Percentiles rank a stretch among this genome's conserved stretches.
These are phyloP conservation scores for Hansenula lynferdii DNA, from an alignment of 1,139 yeast genomes.

Conservation along the genomic window DNA sequence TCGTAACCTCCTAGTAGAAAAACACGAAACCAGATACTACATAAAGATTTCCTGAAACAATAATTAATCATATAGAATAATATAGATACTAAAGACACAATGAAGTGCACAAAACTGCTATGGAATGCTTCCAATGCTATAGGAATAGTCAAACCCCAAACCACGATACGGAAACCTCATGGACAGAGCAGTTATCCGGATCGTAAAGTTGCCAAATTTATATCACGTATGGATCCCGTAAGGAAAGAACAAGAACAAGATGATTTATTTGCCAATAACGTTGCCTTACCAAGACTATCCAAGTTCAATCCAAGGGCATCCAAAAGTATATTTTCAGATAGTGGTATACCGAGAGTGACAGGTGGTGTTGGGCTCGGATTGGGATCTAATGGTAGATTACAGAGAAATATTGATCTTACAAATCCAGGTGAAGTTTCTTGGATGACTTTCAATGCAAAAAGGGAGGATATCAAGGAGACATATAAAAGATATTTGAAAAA, in stretches of 20 bases:
- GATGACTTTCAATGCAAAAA: not conserved
- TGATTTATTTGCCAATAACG: not conserved
- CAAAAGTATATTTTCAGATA: not conserved
- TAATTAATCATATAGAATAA: too few relatives aligned
- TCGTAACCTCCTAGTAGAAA: too few relatives aligned
- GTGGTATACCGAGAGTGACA: not conserved
- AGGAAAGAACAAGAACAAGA: not conserved
- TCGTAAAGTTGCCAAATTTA: not conserved
- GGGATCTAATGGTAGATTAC: not conserved
- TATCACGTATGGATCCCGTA: not conserved
- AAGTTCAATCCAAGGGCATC: not conserved
- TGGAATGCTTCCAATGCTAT: not conserved
- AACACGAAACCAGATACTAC: too few relatives aligned
- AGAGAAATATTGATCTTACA: not conserved
- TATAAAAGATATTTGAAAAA: not conserved
- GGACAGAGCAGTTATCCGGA: not conserved
- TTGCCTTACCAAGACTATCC: not conserved
- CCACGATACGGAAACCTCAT: not conserved
- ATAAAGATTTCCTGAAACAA: too few relatives aligned
- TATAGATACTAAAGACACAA: too few relatives aligned
- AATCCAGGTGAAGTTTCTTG: not conserved
- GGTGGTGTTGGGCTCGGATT: not conserved
- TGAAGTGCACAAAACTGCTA: too few relatives aligned
- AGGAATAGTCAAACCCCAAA: not conserved
- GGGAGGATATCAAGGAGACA: not conserved